Conservation (phyloP, 805 yeast genomes). For the Schwanniomyces pseudopolymorphus region DNA sequence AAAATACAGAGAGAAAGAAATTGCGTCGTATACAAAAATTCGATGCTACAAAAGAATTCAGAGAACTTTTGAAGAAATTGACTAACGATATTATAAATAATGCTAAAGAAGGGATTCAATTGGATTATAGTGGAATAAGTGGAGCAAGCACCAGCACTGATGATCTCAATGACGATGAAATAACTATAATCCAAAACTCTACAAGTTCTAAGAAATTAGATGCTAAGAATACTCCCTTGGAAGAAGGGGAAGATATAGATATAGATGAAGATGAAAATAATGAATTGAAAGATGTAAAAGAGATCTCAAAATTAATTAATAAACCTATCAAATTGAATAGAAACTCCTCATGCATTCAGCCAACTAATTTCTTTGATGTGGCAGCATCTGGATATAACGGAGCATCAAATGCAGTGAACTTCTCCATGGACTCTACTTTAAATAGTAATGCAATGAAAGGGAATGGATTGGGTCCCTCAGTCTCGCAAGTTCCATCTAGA, state of each 20-base stretch:
- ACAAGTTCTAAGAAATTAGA: conserved; percentile 14
- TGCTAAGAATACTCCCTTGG: conserved; percentile 22
- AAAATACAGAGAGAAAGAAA: conserved; percentile 41
- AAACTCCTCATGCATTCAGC: conserved; percentile 40
- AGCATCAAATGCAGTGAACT: conserved; percentile 41
- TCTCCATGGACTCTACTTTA: conserved; percentile 40
- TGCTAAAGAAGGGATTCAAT: conserved; percentile 19
- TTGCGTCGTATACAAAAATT: conserved; percentile 39
- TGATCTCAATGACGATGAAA: conserved; percentile 16
- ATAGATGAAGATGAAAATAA: conserved; percentile 10
- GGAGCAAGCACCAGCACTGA: conserved; percentile 31
- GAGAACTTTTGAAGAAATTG: conserved; percentile 36
- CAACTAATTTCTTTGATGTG: conserved; percentile 43
- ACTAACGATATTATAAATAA: conserved; percentile 31
- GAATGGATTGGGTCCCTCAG: conserved; percentile 62
- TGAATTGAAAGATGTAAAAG: neutral
- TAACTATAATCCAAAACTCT: conserved; percentile 13
- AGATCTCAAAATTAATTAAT: conserved; percentile 6
- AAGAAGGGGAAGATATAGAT: conserved; percentile 9
- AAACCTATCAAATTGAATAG: conserved; percentile 28
- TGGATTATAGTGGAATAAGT: conserved; percentile 13
- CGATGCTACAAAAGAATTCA: conserved; percentile 41
- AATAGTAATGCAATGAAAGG: conserved; percentile 38
- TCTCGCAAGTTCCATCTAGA: conserved; percentile 55
- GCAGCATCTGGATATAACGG: conserved; percentile 46